Evolutionary conservation across 2,329 filamentous ascomycete species (phyloP).

Genomic region (Fusarium acutatum): DNA sequence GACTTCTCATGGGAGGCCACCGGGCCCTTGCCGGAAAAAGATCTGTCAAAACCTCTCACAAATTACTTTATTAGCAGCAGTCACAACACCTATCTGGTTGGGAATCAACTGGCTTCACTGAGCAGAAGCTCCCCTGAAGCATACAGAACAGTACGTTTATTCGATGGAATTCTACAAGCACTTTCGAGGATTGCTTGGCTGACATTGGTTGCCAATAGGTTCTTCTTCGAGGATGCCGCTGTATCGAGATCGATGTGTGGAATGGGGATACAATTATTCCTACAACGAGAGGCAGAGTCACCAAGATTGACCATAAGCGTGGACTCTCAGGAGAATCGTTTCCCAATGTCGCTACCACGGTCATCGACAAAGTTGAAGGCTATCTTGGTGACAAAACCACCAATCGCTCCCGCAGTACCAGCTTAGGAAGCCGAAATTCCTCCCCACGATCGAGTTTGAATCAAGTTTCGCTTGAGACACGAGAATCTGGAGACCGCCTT

Average conservation of each 20-base stretch:
- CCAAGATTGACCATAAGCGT: constrained; percentile 55
- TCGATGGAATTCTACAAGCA: background rate
- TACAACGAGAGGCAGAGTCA: constrained; percentile 48
- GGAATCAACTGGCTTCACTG: constrained; percentile 80
- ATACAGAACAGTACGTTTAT: constrained; percentile 74
- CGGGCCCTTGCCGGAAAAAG: constrained; percentile 57
- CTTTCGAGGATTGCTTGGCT: background rate
- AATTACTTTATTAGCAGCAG: constrained; percentile 96
- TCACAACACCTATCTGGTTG: constrained; percentile 91
- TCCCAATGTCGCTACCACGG: constrained; percentile 54
- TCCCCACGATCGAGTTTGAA: constrained; percentile 45
- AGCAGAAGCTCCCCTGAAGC: constrained; percentile 75
- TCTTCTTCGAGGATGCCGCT: constrained; percentile 80
- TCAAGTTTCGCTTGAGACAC: constrained; percentile 39
- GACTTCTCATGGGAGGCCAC: constrained; percentile 55
- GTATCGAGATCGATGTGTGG: constrained; percentile 96
- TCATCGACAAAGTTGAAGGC: constrained; percentile 49
- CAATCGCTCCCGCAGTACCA: constrained; percentile 52
- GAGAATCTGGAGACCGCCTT: constrained; percentile 48
- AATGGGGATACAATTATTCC: constrained; percentile 68
- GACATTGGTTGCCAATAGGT: constrained; percentile 56
- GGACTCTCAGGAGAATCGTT: constrained; percentile 58
- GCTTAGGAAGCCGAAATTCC: constrained; percentile 47
- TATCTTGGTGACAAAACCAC: constrained; percentile 44
- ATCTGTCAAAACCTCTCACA: constrained; percentile 74